phyloP scores from a whole-genome alignment of 345 rosid genomes.

The Corchorus capsularis region DNA sequence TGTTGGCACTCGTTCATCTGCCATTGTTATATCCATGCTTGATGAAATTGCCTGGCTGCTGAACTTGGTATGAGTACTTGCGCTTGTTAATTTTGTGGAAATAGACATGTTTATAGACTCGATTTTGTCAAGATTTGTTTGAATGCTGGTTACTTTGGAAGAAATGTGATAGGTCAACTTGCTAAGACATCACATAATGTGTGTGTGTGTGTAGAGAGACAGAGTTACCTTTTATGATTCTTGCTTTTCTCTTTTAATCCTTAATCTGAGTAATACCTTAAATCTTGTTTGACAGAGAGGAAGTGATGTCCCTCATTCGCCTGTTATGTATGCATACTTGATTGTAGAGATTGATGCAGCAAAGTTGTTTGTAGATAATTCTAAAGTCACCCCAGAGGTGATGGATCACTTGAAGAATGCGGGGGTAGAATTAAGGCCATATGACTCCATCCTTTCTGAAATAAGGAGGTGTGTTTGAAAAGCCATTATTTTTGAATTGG shows the following conservation, averaged over 20 bases:
- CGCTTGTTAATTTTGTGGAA: constrained; percentile 4
- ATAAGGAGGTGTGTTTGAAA: constrained; percentile 60
- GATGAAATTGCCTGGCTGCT: constrained; percentile 97
- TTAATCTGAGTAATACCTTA: constrained; percentile 1
- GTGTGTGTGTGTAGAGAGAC: no score
- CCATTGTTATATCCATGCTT: constrained; percentile 88
- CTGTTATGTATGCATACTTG: constrained; percentile 89
- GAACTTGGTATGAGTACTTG: constrained; percentile 63
- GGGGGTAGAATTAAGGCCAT: constrained; percentile 68
- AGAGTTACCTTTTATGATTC: constrained; percentile 1
- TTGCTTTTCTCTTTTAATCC: constrained; percentile 7
- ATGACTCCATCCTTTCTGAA: constrained; percentile 71
- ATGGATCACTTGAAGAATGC: constrained; percentile 70
- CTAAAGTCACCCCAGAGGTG: constrained; percentile 77
- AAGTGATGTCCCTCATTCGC: constrained; percentile 94
- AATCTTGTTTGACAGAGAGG: constrained; percentile 72
- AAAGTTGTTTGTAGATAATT: constrained; percentile 62
- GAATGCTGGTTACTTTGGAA: constrained; percentile 16
- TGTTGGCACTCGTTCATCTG: constrained; percentile 69
- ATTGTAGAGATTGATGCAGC: constrained; percentile 71
- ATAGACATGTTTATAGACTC: neutral
- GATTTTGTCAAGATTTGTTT: constrained; percentile 5
- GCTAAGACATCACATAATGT: neutral
- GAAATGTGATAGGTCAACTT: constrained; percentile 1
- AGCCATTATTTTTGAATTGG: neutral